Base-by-base conservation (phyloP, 176 grass and related monocot genomes). In the Rhynchospora tenuis region DNA sequence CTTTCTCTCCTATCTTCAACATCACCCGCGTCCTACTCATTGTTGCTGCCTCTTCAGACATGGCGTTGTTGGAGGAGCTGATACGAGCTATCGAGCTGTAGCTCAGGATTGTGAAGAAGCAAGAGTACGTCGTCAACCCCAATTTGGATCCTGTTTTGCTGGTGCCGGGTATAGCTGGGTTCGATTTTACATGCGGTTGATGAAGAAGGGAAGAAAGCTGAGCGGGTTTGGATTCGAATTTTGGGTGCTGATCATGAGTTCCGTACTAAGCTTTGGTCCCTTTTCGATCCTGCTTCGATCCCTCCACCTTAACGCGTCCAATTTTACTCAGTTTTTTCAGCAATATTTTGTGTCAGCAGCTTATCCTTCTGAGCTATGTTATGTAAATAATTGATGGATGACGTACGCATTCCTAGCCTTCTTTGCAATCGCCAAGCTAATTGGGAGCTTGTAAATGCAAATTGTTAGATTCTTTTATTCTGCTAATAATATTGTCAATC, bases 1-100 rank as follows among this genome's bases (percentile, higher is more conserved):
- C 94, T 44, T 29, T 6, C 33, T 38, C 33, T 1, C 38, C 84
- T 31, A 85, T 70, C 6, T 85, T 92, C 9, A 94, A 94, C 85
- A 93, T 98, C 85, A 94, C 92, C 44, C 84, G 85, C 15, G 61
- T 94, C 27, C 90, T 98, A 5, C 85, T 93, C 47, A n/a, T n/a
- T n/a, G n/a, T n/a, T n/a, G n/a, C n/a, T n/a, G n/a, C n/a, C n/a
- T n/a, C n/a, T n/a, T 63, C 7, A 13, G 20, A 43, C 29, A 90
- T 90, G 95, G 81, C 88, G 15, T 15, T 98, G 48, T 65, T 95
- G 84, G 95, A 98, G 82, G 95, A 98, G 1, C 74, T 93, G 79
- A 93, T 98, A 66, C 78, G 88, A 57, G 90, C 95, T 19, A 91
- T 98, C 28, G 96, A 98, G 89, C 88, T 98, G 63, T 95, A 93